These are phyloP conservation scores for Aspergillus glaucus DNA, from an alignment of 2,329 filamentous ascomycete species.

Conservation along the genomic window DNA sequence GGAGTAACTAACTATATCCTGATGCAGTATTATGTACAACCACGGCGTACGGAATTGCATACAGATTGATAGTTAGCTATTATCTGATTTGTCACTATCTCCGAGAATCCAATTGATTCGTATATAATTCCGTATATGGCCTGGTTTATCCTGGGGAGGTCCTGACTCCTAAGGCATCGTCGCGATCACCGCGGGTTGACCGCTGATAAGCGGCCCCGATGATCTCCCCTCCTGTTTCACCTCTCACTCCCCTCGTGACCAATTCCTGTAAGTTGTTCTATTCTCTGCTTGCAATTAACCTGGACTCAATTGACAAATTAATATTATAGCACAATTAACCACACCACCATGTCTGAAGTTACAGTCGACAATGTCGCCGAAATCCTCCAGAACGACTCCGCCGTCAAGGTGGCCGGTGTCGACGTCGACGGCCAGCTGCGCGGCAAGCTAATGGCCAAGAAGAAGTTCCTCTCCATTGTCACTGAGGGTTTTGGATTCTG, in stretches of 20 bases:
- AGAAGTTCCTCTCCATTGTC: conserved; percentile 83
- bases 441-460: conserved; percentile 86
- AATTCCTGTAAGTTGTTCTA: neutral
- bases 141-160: too few relatives aligned
- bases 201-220: neutral
- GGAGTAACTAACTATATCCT: too few relatives aligned
- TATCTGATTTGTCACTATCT: neutral
- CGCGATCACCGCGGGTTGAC: neutral
- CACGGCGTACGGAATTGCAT: too few relatives aligned
- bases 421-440: conserved; percentile 83
- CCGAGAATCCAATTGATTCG: too few relatives aligned
- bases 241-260: neutral
- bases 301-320: too few relatives aligned
- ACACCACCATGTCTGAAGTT: conserved; percentile 12
- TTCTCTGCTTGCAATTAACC: neutral
- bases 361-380: conserved; percentile 60
- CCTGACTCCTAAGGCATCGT: neutral
- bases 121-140: too few relatives aligned
- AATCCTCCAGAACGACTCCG: conserved; percentile 63
- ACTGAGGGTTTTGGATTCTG: conserved; percentile 83
- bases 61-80: neutral
- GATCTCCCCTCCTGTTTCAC: neutral
- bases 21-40: too few relatives aligned
- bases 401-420: conserved; percentile 80
- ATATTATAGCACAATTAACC: too few relatives aligned